These are phyloP conservation scores for Neofusicoccum laricinum DNA, from an alignment of 2,329 filamentous ascomycete species.

Conservation along the genomic window DNA sequence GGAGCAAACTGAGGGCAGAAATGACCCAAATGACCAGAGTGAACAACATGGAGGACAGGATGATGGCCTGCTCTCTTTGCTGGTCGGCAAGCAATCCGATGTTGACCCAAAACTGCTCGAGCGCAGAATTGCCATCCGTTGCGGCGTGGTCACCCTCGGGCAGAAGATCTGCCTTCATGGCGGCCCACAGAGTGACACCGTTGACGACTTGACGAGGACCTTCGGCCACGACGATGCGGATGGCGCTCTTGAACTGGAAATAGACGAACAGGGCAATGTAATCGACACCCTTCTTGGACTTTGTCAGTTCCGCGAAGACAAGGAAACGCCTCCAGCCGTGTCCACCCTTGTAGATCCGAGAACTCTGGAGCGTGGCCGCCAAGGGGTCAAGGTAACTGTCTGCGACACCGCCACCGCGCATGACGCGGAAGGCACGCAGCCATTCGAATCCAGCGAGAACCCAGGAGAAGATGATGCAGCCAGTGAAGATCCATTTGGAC, in stretches of 20 bases:
- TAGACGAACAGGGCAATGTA: slow-evolving; percentile 91
- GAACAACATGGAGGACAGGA: slow-evolving; percentile 89
- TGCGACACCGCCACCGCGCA: slow-evolving; percentile 79
- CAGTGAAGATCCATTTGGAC: slow-evolving; percentile 92
- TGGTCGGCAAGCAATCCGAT: slow-evolving; percentile 68
- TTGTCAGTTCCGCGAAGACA: slow-evolving; percentile 88
- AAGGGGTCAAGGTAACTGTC: slow-evolving; percentile 89
- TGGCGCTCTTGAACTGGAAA: slow-evolving; percentile 75
- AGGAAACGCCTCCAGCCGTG: slow-evolving; percentile 85
- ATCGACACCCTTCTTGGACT: slow-evolving; percentile 85
- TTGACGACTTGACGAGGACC: slow-evolving; percentile 92
- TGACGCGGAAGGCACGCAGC: slow-evolving; percentile 74
- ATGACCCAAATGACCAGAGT: slow-evolving; percentile 88
- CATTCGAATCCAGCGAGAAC: slow-evolving; percentile 78
- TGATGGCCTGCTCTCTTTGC: slow-evolving; percentile 74
- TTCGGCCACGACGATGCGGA: slow-evolving; percentile 85
- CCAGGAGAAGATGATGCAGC: slow-evolving; percentile 88
- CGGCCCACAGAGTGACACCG: slow-evolving; percentile 79
- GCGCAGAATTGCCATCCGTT: slow-evolving; percentile 57
- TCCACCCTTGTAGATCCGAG: slow-evolving; percentile 65
- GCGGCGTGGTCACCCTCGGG: slow-evolving; percentile 54
- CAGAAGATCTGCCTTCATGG: slow-evolving; percentile 74
- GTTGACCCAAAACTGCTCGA: slow-evolving; percentile 80
- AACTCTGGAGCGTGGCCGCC: slow-evolving; percentile 79
- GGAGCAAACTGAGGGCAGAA: slow-evolving; percentile 68